Base-by-base conservation (phyloP, 164 flowering plant genomes). In the Liquidambar formosana region DNA sequence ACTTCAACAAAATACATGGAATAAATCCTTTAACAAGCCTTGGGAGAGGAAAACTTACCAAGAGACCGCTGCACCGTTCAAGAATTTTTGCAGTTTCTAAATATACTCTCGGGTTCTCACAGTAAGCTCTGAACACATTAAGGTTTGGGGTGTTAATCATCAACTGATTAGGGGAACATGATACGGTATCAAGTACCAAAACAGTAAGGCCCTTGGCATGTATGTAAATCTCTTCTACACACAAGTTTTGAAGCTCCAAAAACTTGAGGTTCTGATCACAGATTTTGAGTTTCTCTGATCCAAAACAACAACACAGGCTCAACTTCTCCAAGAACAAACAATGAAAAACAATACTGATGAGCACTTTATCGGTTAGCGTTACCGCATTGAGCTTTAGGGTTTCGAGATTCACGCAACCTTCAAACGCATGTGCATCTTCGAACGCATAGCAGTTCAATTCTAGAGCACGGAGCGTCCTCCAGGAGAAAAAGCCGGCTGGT, bases 141-240 rank as follows among this genome's bases (percentile, higher is more conserved):
- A 62, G 52, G 8, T 62, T 62, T 2, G 65, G 65, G 27, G 65
- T 62, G 15, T 44, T 21, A 22, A 62, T 44, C 13, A 5, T 45
- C 21, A 43, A 2, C 26, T 14, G 1, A 0, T 21, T 51, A 23
- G 56, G 27, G 19, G 48, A 26, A 45, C 51, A 62, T 10, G 16
- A 11, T 13, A 62, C 11, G 47, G 23, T 62, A 21, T 43, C 51
- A 62, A 63, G 23, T 11, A 23, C 19, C 38, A 63, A 13, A 13
- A 11, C 22, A 18, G 25, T 11, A 21, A 61, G 64, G 22, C n/a
- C 23, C 11, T n/a, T n/a, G 57, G 25, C 25, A n/a, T 8, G 1
- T 52, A 52, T 52, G 4, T 51, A 6, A 8, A 52, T 8, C 21
- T 21, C 25, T n/a, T 22, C 21, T 21, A 52, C 25, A 21, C 1